Evolutionary conservation across 306 rosid genomes (phyloP).

Genomic region (Adenanthera pavonina): DNA sequence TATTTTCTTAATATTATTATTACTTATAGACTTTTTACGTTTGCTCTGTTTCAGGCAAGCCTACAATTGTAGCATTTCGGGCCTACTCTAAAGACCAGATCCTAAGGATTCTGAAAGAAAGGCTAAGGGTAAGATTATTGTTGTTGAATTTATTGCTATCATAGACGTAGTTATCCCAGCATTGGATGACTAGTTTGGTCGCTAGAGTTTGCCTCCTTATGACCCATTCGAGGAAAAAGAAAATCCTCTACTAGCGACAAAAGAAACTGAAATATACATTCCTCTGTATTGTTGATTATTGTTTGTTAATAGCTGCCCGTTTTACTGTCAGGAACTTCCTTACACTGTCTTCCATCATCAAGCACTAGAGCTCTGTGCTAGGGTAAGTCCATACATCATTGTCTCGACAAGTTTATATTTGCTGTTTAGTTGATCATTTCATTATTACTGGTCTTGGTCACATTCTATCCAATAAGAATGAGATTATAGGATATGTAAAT

Average conservation of each 20-base stretch:
- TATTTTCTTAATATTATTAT: neutral
- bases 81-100: slow-evolving; percentile 89
- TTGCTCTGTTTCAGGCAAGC: slow-evolving; percentile 68
- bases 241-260: neutral
- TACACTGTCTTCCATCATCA: slow-evolving; percentile 69
- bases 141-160: slow-evolving; percentile 5
- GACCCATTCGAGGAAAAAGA: neutral
- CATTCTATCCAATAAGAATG: neutral
- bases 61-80: slow-evolving; percentile 70
- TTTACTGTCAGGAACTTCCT: slow-evolving; percentile 66
- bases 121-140: slow-evolving; percentile 64
- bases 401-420: neutral
- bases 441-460: neutral
- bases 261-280: slow-evolving; percentile 11
- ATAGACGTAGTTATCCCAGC: neutral
- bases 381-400: slow-evolving; percentile 61
- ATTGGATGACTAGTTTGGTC: neutral
- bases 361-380: slow-evolving; percentile 94
- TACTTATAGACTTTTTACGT: neutral
- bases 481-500: neutral
- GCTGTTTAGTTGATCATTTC: neutral
- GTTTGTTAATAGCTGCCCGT: slow-evolving; percentile 23
- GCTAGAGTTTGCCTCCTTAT: neutral
- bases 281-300: slow-evolving; percentile 34
- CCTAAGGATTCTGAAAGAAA: slow-evolving; percentile 78